These are phyloP conservation scores for Trichoderma virens DNA, from an alignment of 495 filamentous ascomycete species.

Conservation along the genomic window DNA sequence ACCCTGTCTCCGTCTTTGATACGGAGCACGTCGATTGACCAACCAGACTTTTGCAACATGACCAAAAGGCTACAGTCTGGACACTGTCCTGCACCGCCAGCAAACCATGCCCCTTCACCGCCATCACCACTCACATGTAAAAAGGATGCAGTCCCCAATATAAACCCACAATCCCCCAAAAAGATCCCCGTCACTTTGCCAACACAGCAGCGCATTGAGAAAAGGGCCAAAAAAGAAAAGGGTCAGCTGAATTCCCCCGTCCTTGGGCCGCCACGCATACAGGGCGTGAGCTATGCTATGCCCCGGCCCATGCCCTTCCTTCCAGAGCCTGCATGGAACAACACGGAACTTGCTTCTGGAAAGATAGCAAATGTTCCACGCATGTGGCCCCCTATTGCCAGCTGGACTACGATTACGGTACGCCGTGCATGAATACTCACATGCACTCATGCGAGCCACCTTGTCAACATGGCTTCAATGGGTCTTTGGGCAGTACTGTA, in stretches of 20 bases:
- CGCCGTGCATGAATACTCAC: neutral
- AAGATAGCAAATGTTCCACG: neutral
- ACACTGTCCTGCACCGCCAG: too few species aligned
- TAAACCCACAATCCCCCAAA: neutral
- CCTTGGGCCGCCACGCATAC: neutral
- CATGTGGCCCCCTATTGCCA: neutral
- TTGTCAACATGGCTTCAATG: too few species aligned
- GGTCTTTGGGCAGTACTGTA: too few species aligned
- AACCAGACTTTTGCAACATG: too few species aligned
- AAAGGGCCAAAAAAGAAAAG: neutral
- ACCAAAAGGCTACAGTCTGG: too few species aligned
- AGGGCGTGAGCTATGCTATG: neutral
- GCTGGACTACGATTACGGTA: neutral
- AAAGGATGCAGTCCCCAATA: neutral
- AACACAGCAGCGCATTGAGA: conserved; percentile 1
- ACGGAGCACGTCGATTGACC: too few species aligned
- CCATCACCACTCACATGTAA: too few species aligned
- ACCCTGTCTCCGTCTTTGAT: too few species aligned
- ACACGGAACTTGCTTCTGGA: neutral
- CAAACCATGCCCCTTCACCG: too few species aligned
- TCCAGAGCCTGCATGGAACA: neutral
- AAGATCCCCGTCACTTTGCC: neutral
- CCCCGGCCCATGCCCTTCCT: too few species aligned
- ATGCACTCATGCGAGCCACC: too few species aligned
- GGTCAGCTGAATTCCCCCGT: neutral